Conservation (phyloP, 208 protist genomes). For the Leishmania lainsoni region DNA sequence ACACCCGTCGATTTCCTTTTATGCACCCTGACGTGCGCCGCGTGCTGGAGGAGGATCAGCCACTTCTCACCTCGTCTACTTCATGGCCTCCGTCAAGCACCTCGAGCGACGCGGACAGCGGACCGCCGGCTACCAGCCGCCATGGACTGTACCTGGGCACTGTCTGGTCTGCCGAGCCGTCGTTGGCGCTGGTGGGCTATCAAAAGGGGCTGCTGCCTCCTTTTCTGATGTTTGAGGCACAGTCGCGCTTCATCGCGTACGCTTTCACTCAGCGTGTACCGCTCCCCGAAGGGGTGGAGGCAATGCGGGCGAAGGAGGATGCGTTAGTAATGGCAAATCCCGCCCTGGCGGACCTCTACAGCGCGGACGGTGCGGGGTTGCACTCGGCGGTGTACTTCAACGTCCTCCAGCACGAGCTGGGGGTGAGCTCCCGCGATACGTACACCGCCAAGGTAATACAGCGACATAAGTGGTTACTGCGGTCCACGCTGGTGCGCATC, state of each 20-base stretch:
- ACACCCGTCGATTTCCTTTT: slow-evolving; percentile 76
- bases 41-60: slow-evolving; percentile 55
- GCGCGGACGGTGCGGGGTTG: slow-evolving; percentile 50
- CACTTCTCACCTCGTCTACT: slow-evolving; percentile 11
- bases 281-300: slow-evolving; percentile 40
- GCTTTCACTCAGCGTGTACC: slow-evolving; percentile 70
- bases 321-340: slow-evolving; percentile 47
- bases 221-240: slow-evolving; percentile 85
- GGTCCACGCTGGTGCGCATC: slow-evolving; percentile 60
- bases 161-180: slow-evolving; percentile 51
- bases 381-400: slow-evolving; percentile 88
- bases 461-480: slow-evolving; percentile 68
- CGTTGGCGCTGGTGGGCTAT: slow-evolving; percentile 82
- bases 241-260: slow-evolving; percentile 81
- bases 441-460: slow-evolving; percentile 70
- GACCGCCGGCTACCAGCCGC: neutral
- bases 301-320: slow-evolving; percentile 35
- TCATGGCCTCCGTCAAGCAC: neutral
- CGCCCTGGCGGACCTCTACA: slow-evolving; percentile 43
- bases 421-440: slow-evolving; percentile 75
- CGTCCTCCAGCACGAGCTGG: slow-evolving; percentile 76
- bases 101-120: neutral
- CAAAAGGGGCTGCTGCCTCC: slow-evolving; percentile 80
- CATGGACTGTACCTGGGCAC: slow-evolving; percentile 83
- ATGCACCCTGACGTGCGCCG: slow-evolving; percentile 62